Evolutionary conservation across 2,329 filamentous ascomycete genomes (phyloP).

Genomic region (Colletotrichum tabaci): DNA sequence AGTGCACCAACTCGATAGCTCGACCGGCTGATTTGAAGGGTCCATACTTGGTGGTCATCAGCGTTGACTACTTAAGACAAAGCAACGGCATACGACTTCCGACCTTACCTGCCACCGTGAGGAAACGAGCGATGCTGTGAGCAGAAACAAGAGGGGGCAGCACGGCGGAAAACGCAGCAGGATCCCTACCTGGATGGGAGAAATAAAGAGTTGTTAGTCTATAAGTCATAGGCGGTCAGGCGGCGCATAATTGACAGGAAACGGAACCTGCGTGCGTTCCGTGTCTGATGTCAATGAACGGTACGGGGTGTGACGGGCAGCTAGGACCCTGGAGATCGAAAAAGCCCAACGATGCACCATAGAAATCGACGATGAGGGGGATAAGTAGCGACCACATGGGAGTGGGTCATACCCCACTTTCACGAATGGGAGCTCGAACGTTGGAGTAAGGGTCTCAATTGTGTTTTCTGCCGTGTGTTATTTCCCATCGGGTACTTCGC

Average conservation of each 20-base stretch:
- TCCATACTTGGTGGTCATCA: too few species aligned
- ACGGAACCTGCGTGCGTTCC: constrained; percentile 35
- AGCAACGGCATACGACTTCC: background rate
- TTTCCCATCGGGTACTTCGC: too few species aligned
- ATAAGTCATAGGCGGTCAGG: too few species aligned
- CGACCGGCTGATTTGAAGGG: too few species aligned
- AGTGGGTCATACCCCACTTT: constrained; percentile 5
- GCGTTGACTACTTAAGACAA: too few species aligned
- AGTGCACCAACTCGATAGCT: too few species aligned
- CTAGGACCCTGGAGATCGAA: constrained; percentile 41
- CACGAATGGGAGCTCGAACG: background rate
- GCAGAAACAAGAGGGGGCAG: background rate
- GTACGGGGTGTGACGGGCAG: constrained; percentile 1
- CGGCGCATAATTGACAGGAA: constrained; percentile 35
- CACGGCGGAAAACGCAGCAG: background rate
- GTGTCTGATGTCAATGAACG: constrained; percentile 31
- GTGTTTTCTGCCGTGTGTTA: too few species aligned
- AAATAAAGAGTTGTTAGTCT: constrained; percentile 12
- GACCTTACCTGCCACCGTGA: too few species aligned
- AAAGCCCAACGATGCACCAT: constrained; percentile 34
- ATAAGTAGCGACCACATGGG: constrained; percentile 34
- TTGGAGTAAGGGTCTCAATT: constrained; percentile 1
- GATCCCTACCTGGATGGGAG: constrained; percentile 19
- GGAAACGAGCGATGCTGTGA: too few species aligned
- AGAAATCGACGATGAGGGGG: constrained; percentile 36